Base-by-base conservation (phyloP, 495 filamentous ascomycete species). In the Neurospora sp. region DNA sequence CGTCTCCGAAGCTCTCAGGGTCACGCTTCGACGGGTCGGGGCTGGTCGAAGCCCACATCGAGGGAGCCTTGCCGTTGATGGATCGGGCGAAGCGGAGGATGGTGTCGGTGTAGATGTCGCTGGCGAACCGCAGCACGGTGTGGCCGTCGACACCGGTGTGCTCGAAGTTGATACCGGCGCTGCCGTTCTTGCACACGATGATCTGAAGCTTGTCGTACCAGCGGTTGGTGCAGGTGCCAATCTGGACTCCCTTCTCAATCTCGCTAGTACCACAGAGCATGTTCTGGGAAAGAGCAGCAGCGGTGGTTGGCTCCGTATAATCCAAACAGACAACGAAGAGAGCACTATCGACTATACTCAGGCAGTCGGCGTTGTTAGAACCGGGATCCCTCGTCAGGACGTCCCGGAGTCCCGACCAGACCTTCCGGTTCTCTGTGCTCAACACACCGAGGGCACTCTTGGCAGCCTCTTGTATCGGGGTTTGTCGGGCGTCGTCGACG, bases 181-280 rank as follows among this genome's bases (percentile, higher is more conserved):
- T 96, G 11, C 96, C 96, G 83, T 98, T 99, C 85, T 97, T 96
- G 87, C 96, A 98, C 45, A 99, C 96, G 71, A 99, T 99, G 74
- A 99, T 98, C 80, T 99, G 96, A 36, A 99, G 88, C 82, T 99
- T 99, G 82, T 99, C 96, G 78, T 99, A 99, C 96, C 96, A 99
- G 71, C 96, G 87, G 80, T 99, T 99, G 17, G 95, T 97, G 82
- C 96, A 99, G 40, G 96, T 99, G 28, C 96, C 96, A 40, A 97
- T 92, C 82, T 99, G 96, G 6, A 99, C 93, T 17, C 96, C 96
- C 80, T 90, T 90, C 79, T 97, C 91, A 21, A 99, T 91, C 73
- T 95, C 91, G 77, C 90, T 97, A 0, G 93, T 96, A 39, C 96
- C 96, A 77, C 96, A 98, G 45, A 99, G 92, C 95, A 99, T 98